Percentiles rank a stretch among this genome's conserved stretches.
Conservation (phyloP, 805 yeast species). For the Isabelozyma gotoi region DNA sequence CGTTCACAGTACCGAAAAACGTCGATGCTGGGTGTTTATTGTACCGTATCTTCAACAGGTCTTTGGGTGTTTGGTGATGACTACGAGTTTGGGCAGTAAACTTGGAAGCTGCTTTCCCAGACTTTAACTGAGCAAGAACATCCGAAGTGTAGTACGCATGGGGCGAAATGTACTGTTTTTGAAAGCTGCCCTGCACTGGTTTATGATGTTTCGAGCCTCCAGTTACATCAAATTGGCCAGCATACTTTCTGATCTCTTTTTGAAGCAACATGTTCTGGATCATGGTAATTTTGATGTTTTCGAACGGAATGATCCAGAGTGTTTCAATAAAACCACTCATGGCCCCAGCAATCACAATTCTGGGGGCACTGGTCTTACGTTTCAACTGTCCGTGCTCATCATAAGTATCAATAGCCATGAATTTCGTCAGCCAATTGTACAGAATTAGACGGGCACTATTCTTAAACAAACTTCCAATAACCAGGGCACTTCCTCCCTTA, state of each 20-base stretch:
- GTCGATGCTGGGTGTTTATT: slow-evolving; percentile 56
- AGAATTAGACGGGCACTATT: slow-evolving; percentile 71
- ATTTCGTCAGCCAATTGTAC: slow-evolving; percentile 71
- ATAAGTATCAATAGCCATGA: slow-evolving; percentile 51
- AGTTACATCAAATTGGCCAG: slow-evolving; percentile 23
- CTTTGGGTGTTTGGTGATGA: slow-evolving; percentile 13
- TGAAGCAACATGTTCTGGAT: slow-evolving; percentile 58
- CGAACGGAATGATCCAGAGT: slow-evolving; percentile 85
- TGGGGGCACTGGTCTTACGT: slow-evolving; percentile 72
- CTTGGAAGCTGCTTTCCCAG: slow-evolving; percentile 18
- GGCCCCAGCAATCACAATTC: slow-evolving; percentile 79
- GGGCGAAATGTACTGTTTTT: slow-evolving; percentile 39
- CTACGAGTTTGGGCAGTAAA: slow-evolving; percentile 14
- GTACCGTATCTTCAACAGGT: slow-evolving; percentile 28
- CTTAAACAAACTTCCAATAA: slow-evolving; percentile 71
- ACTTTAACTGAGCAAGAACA: slow-evolving; percentile 24
- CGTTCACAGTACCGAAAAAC: slow-evolving; percentile 52
- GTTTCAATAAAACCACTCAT: slow-evolving; percentile 85
- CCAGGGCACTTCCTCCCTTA: slow-evolving; percentile 73
- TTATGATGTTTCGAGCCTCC: slow-evolving; percentile 26
- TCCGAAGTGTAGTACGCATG: slow-evolving; percentile 42
- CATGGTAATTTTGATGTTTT: slow-evolving; percentile 77
- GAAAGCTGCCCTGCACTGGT: slow-evolving; percentile 21
- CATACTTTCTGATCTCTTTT: slow-evolving; percentile 23
- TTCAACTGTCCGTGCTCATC: slow-evolving; percentile 32